A percentile compares a stretch with the other conserved stretches of the same genome.
Conservation (phyloP, 352 stramenopile genomes). For the Globisporangium okanoganense region DNA sequence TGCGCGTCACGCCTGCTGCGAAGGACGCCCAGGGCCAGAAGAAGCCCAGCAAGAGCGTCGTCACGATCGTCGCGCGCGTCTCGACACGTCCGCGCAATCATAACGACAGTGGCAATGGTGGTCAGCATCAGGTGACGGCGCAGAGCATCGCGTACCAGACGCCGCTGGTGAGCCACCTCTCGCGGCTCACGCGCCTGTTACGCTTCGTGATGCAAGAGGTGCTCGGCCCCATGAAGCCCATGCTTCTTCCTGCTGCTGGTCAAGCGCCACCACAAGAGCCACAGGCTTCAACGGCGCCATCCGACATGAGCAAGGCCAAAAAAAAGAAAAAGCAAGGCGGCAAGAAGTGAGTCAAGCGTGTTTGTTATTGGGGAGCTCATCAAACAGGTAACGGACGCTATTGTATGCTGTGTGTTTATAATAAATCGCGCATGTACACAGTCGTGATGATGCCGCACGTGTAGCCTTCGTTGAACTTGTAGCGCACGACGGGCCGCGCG, state of each 20-base stretch:
- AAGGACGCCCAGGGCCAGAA: constrained; percentile 5
- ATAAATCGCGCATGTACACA: constrained; percentile 84
- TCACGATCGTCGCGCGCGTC: constrained; percentile 48
- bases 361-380: neutral
- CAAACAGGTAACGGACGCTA: too few species aligned
- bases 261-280: neutral
- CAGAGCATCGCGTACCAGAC: constrained; percentile 22
- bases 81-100: constrained; percentile 12
- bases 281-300: neutral
- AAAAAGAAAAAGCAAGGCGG: constrained; percentile 45
- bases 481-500: constrained; percentile 55
- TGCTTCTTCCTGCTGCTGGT: neutral
- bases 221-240: constrained; percentile 46
- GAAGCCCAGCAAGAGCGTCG: constrained; percentile 18
- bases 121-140: constrained; percentile 9
- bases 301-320: constrained; percentile 24
- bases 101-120: neutral
- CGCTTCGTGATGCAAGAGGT: constrained; percentile 70
- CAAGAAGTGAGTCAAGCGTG: constrained; percentile 24
- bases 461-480: constrained; percentile 91
- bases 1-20: constrained; percentile 16
- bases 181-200: constrained; percentile 43
- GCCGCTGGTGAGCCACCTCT: constrained; percentile 21
- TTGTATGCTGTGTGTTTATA: constrained; percentile 30
- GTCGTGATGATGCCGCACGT: constrained; percentile 87